These are phyloP conservation scores for Annona squamosa DNA, from an alignment of 164 flowering plant genomes.

Conservation along the genomic window DNA sequence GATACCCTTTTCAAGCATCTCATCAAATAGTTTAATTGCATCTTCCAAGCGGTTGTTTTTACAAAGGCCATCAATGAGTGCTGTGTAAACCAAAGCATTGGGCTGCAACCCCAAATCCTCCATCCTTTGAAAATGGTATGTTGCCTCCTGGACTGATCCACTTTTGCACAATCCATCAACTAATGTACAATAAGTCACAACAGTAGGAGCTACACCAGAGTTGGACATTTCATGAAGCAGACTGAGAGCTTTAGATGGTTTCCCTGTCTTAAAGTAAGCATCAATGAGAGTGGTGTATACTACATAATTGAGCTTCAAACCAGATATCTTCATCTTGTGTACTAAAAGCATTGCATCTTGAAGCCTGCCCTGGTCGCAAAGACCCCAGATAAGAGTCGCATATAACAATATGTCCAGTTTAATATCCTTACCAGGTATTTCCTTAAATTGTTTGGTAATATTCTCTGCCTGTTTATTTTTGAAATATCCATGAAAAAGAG, in stretches of 20 bases:
- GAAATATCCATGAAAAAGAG: constrained; percentile 63
- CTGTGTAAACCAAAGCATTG: constrained; percentile 58
- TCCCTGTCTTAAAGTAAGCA: constrained; percentile 64
- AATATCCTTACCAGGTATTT: constrained; percentile 44
- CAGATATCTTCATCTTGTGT: constrained; percentile 44
- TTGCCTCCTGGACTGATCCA: constrained; percentile 55
- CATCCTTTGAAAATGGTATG: constrained; percentile 45
- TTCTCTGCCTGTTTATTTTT: constrained; percentile 39
- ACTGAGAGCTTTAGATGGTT: constrained; percentile 43
- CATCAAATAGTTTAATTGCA: constrained; percentile 51
- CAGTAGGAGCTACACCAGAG: constrained; percentile 36
- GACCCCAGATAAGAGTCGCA: constrained; percentile 71
- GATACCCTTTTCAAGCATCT: constrained; percentile 49
- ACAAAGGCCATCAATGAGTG: constrained; percentile 70
- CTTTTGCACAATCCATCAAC: constrained; percentile 75
- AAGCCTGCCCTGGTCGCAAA: constrained; percentile 45
- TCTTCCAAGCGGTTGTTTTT: constrained; percentile 41
- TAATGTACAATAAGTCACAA: constrained; percentile 62
- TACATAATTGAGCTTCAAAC: constrained; percentile 37
- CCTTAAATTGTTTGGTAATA: constrained; percentile 35
- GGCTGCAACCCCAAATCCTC: constrained; percentile 38
- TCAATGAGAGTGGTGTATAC: constrained; percentile 63
- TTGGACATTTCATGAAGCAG: constrained; percentile 55
- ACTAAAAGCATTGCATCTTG: constrained; percentile 45
- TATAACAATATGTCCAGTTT: constrained; percentile 46